These are phyloP conservation scores for Ascosphaera acerosa DNA, from an alignment of 2,329 filamentous ascomycete genomes.

Conservation along the genomic window DNA sequence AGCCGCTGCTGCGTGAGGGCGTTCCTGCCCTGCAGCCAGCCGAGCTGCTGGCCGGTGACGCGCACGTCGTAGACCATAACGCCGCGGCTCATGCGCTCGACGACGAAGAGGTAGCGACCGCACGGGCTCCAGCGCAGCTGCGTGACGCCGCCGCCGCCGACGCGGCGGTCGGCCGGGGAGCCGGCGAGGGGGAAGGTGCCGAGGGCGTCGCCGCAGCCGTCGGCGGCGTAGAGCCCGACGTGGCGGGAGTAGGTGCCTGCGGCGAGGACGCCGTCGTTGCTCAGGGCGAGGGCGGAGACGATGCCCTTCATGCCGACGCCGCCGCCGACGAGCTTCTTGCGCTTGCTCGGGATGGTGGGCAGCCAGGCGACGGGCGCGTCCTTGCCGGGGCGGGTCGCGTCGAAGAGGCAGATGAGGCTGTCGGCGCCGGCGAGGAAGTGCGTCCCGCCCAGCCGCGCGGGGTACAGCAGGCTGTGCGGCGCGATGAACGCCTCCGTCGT, in stretches of 20 bases:
- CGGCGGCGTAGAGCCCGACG: slow-evolving; percentile 28
- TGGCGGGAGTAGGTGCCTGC: slow-evolving; percentile 31
- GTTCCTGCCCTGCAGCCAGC: slow-evolving; percentile 22
- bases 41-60: slow-evolving; percentile 25
- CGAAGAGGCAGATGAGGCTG: slow-evolving; percentile 29
- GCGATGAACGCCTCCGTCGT: slow-evolving; percentile 31
- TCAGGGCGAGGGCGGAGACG: slow-evolving; percentile 23
- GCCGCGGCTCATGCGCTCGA: slow-evolving; percentile 29
- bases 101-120: slow-evolving; percentile 32
- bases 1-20: slow-evolving; percentile 29
- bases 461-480: slow-evolving; percentile 30
- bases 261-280: slow-evolving; percentile 24
- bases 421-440: slow-evolving; percentile 32
- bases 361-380: slow-evolving; percentile 22
- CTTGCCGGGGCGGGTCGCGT: slow-evolving; percentile 22
- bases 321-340: slow-evolving; percentile 21
- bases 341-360: slow-evolving; percentile 25
- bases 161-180: slow-evolving; percentile 14
- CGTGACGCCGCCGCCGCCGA: slow-evolving; percentile 28
- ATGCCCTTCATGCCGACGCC: slow-evolving; percentile 29
- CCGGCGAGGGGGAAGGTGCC: slow-evolving; percentile 25
- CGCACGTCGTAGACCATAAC: slow-evolving; percentile 34
- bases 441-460: slow-evolving; percentile 17
- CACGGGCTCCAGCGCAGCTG: slow-evolving; percentile 31
- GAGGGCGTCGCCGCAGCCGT: slow-evolving; percentile 23